These are phyloP conservation scores for Globisporangium alternatum DNA, from an alignment of 352 stramenopile species.

Conservation along the genomic window DNA sequence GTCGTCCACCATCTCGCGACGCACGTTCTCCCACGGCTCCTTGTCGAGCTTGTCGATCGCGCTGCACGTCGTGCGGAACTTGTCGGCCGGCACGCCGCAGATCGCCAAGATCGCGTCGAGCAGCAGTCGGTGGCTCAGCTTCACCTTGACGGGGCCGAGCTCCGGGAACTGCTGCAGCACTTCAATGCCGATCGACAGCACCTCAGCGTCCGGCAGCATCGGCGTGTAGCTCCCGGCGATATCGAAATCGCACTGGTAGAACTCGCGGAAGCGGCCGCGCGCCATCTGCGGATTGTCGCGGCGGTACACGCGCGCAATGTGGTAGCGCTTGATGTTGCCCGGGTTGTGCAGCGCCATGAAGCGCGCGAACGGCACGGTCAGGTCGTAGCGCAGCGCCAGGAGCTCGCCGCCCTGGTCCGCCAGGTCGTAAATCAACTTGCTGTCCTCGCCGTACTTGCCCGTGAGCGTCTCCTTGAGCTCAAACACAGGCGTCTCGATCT, in stretches of 20 bases:
- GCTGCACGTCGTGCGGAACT: constrained; percentile 97
- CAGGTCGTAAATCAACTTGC: constrained; percentile 99
- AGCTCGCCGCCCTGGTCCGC: constrained; percentile 97
- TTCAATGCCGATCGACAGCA: constrained; percentile 94
- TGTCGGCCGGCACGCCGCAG: constrained; percentile 94
- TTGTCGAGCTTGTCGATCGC: constrained; percentile 99
- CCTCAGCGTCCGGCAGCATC: constrained; percentile 97
- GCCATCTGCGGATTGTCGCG: constrained; percentile 94
- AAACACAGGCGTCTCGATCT: constrained; percentile 98
- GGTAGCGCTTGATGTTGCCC: constrained; percentile 98
- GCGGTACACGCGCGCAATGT: constrained; percentile 97
- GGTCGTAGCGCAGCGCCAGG: constrained; percentile 94
- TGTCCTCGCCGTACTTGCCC: constrained; percentile 99
- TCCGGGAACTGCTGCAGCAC: constrained; percentile 85
- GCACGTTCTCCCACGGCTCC: constrained; percentile 90
- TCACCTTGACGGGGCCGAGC: constrained; percentile 93
- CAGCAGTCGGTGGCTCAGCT: constrained; percentile 96
- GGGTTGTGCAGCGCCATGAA: constrained; percentile 97
- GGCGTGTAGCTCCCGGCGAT: constrained; percentile 93
- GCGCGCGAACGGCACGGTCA: constrained; percentile 98
- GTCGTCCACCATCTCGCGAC: constrained; percentile 95
- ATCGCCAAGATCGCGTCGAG: constrained; percentile 98
- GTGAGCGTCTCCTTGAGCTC: constrained; percentile 98
- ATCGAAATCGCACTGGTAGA: constrained; percentile 99
- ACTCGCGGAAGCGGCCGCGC: constrained; percentile 96